Conservation (phyloP, 306 rosid species). For the Corylus heterophylla region DNA sequence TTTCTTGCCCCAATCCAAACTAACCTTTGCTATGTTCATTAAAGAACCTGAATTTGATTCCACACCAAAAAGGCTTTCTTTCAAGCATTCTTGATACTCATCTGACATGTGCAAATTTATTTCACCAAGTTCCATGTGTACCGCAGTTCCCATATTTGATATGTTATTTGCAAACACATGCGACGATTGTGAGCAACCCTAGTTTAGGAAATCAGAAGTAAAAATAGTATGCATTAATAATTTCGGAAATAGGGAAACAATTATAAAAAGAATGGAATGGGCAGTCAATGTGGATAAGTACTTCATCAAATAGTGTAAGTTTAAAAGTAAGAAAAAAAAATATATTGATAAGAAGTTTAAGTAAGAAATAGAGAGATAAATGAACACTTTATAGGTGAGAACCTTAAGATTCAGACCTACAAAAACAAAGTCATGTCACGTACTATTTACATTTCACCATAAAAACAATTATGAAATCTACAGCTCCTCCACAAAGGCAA, state of each 20-base stretch:
- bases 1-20: conserved; percentile 93
- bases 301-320: conserved; percentile 16
- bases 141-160: conserved; percentile 72
- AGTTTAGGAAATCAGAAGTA: conserved; percentile 38
- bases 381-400: conserved; percentile 5
- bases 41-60: conserved; percentile 90
- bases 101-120: conserved; percentile 87
- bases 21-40: conserved; percentile 82
- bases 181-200: conserved; percentile 94
- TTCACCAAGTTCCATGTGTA: conserved; percentile 92
- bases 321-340: not conserved
- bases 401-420: conserved; percentile 13
- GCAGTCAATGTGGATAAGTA: conserved; percentile 15
- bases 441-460: not conserved
- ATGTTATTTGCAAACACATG: conserved; percentile 89
- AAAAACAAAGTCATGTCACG: not conserved
- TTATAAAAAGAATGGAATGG: not conserved
- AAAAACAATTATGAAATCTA: not conserved
- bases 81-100: conserved; percentile 89
- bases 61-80: conserved; percentile 81
- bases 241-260: conserved; percentile 11
- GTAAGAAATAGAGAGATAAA: conserved; percentile 16
- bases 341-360: too few species aligned
- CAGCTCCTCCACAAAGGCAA: not conserved
- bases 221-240: conserved; percentile 20